A percentile compares a stretch with the other conserved stretches of the same genome.
Evolutionary conservation across 2,329 filamentous ascomycete genomes (phyloP).

Genomic region (Paecilomyces fulvus): DNA sequence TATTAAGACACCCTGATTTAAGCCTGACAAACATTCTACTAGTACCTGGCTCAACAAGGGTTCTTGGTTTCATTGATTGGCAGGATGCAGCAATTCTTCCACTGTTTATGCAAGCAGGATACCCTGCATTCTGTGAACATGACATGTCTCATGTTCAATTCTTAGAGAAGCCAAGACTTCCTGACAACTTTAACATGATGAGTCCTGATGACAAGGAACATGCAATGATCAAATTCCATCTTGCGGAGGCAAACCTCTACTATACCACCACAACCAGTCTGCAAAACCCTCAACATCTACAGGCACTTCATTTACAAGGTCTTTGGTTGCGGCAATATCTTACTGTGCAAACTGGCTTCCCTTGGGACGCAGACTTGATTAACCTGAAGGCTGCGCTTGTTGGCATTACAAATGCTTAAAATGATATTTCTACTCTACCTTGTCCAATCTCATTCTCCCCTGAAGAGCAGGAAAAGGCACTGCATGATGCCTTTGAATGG

Average conservation of each 20-base stretch:
- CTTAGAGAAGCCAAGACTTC: constrained; percentile 16
- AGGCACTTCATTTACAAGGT: too few species aligned
- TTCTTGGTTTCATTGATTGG: constrained; percentile 20
- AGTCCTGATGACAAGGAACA: constrained; percentile 12
- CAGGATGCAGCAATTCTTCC: constrained; percentile 18
- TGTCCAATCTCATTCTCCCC: constrained; percentile 14
- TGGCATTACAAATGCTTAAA: constrained; percentile 13
- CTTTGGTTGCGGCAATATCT: constrained; percentile 20
- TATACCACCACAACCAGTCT: constrained; percentile 20
- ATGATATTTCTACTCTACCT: background rate
- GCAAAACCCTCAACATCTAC: constrained; percentile 15
- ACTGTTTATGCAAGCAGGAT: constrained; percentile 16
- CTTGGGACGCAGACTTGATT: constrained; percentile 20
- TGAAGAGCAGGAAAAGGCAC: constrained; percentile 13
- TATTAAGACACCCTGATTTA: constrained; percentile 20
- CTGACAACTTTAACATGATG: constrained; percentile 15
- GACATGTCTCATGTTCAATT: constrained; percentile 15
- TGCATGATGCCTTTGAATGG: constrained; percentile 15
- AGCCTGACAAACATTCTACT: constrained; percentile 19
- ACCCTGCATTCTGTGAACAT: constrained; percentile 7
- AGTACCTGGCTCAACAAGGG: constrained; percentile 15
- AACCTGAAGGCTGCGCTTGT: constrained; percentile 18
- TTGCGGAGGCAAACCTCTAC: constrained; percentile 21
- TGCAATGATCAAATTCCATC: constrained; percentile 10
- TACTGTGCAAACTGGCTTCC: constrained; percentile 16